Percentiles rank a stretch among this genome's conserved stretches.
phyloP scores from a whole-genome alignment of 352 stramenopile genomes.

The Phytopythium litorale region DNA sequence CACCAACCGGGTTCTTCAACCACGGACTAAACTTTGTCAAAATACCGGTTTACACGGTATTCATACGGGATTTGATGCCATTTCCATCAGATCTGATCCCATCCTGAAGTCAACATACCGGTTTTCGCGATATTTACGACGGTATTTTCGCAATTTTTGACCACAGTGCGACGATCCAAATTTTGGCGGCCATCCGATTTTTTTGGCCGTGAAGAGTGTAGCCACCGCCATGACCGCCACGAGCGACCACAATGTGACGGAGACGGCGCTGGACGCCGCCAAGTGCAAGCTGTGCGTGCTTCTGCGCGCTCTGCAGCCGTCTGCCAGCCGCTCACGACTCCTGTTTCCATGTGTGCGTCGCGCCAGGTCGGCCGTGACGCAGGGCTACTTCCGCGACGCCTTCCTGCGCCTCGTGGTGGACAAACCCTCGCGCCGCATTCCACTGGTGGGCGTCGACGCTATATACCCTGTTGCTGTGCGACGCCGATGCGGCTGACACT shows the following conservation, averaged over 20 bases:
- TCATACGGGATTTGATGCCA: no score
- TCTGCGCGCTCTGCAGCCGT: no score
- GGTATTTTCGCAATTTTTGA: neutral
- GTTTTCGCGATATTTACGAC: neutral
- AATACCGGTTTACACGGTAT: no score
- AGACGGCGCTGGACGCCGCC: slow-evolving; percentile 68
- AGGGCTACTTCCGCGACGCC: slow-evolving; percentile 56
- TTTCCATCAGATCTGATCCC: no score
- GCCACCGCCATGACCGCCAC: slow-evolving; percentile 11
- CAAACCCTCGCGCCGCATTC: slow-evolving; percentile 62
- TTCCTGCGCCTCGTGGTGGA: slow-evolving; percentile 57
- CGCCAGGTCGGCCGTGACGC: slow-evolving; percentile 49
- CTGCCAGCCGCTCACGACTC: no score
- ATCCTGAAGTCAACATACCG: no score
- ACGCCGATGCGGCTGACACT: neutral
- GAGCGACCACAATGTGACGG: slow-evolving; percentile 77
- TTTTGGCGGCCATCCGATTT: neutral
- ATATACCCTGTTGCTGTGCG: no score
- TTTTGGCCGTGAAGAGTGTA: neutral
- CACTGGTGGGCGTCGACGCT: slow-evolving; percentile 30
- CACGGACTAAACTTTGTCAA: neutral
- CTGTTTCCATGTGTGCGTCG: neutral
- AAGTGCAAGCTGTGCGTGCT: slow-evolving; percentile 71
- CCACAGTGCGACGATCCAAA: neutral
- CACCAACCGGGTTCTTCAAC: neutral